Conservation (phyloP, 176 grass and related monocot genomes). For the Oryza punctata region DNA sequence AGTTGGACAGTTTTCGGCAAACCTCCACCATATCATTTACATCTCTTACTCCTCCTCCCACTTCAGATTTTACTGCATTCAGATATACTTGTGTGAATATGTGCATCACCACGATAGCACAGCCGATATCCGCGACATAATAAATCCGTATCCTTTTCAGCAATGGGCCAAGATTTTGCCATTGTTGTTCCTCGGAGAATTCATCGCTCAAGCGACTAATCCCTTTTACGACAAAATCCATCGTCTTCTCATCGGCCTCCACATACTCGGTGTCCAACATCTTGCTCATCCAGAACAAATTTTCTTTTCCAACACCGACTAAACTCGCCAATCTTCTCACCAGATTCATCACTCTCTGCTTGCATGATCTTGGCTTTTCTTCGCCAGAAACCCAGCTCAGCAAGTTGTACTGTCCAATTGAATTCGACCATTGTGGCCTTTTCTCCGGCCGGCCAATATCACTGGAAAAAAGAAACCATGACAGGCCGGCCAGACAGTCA, state of each 20-base stretch:
- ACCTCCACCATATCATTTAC: neutral
- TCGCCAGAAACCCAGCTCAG: neutral
- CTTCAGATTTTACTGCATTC: too few relatives aligned
- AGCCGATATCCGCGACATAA: neutral
- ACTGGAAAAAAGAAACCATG: conserved; percentile 6
- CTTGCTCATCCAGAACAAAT: neutral
- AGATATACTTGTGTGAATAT: neutral
- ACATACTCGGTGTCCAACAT: neutral
- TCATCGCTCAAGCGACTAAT: neutral
- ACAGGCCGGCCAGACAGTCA: neutral
- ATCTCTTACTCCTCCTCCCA: neutral
- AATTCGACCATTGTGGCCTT: conserved; percentile 6
- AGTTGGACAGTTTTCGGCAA: neutral
- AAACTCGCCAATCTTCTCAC: neutral
- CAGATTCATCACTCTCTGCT: neutral
- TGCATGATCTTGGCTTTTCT: neutral
- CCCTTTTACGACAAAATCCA: neutral
- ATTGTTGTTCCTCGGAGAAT: neutral
- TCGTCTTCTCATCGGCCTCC: neutral
- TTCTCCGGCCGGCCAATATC: neutral
- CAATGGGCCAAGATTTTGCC: neutral
- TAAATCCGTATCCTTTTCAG: too few relatives aligned
- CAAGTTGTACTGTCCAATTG: neutral
- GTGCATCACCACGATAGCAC: neutral
- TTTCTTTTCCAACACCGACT: neutral